phyloP scores from a whole-genome alignment of 2,329 filamentous ascomycete genomes.

The Tolypocladium amazonense region DNA sequence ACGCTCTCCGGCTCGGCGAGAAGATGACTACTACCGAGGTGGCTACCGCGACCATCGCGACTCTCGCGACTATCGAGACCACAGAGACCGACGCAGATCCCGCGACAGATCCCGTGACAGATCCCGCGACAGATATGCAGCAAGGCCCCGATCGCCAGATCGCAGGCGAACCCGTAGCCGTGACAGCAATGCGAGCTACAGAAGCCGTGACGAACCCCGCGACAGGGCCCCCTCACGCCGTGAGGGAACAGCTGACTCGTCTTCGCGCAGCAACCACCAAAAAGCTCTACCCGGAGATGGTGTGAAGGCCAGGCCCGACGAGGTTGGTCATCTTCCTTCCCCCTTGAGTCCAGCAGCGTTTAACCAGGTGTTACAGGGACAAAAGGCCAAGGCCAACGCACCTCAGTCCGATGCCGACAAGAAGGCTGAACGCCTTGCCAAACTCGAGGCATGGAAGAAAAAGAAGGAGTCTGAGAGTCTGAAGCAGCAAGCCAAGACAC shows the following conservation, averaged over 20 bases:
- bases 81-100: constrained; percentile 53
- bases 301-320: constrained; percentile 37
- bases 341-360: neutral
- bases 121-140: constrained; percentile 40
- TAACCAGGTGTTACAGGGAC: constrained; percentile 31
- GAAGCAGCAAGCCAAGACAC: constrained; percentile 49
- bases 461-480: constrained; percentile 69
- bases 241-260: constrained; percentile 63
- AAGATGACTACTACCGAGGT: constrained; percentile 54
- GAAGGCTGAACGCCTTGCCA: constrained; percentile 70
- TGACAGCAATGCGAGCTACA: constrained; percentile 52
- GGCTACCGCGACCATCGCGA: constrained; percentile 41
- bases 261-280: constrained; percentile 47
- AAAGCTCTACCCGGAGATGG: constrained; percentile 40
- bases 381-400: constrained; percentile 35
- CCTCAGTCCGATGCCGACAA: constrained; percentile 57
- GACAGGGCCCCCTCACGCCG: constrained; percentile 53
- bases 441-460: constrained; percentile 85
- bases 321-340: constrained; percentile 36
- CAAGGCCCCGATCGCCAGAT: constrained; percentile 48
- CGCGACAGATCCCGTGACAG: constrained; percentile 35
- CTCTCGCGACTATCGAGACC: constrained; percentile 13
- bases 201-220: constrained; percentile 65
- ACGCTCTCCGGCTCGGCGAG: constrained; percentile 56
- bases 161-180: constrained; percentile 52